phyloP scores from a whole-genome alignment of 164 flowering plant genomes.

The Magnolia changhungtana region DNA sequence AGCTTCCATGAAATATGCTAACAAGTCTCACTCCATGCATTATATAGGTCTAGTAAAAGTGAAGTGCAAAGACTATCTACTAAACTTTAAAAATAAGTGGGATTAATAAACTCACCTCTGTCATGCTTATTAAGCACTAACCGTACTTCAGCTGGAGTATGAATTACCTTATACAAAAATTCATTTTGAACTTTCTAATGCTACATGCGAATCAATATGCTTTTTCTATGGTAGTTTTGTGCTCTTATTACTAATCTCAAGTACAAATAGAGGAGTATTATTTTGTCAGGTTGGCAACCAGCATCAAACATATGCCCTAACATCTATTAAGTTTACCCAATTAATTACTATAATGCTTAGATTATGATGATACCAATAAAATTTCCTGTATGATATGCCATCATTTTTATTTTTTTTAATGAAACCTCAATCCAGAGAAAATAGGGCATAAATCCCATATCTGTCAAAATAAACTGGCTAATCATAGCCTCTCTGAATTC shows the following conservation, averaged over 20 bases:
- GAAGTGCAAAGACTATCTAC: background rate
- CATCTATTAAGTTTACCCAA: too few relatives aligned
- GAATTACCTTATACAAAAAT: background rate
- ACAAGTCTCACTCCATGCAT: background rate
- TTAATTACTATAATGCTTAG: too few relatives aligned
- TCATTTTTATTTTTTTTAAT: background rate
- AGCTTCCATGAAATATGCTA: background rate
- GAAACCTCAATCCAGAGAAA: slow-evolving; percentile 7
- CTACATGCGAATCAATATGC: background rate
- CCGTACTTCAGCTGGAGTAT: background rate
- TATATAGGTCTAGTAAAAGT: background rate
- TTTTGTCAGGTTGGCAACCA: too few relatives aligned
- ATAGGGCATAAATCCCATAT: slow-evolving; percentile 5
- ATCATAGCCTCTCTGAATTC: slow-evolving; percentile 6
- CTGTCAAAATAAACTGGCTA: slow-evolving; percentile 8
- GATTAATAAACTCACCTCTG: background rate
- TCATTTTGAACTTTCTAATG: slow-evolving; percentile 8
- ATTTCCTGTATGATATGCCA: slow-evolving; percentile 1
- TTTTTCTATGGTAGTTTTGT: too few relatives aligned
- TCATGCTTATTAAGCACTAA: background rate
- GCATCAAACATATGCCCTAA: too few relatives aligned
- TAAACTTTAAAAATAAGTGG: background rate
- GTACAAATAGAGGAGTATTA: too few relatives aligned
- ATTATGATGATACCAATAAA: too few relatives aligned
- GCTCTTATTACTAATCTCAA: too few relatives aligned